These are phyloP conservation scores for Rhododendron griersonianum DNA, from an alignment of 148 eudicot genomes.

Conservation along the genomic window DNA sequence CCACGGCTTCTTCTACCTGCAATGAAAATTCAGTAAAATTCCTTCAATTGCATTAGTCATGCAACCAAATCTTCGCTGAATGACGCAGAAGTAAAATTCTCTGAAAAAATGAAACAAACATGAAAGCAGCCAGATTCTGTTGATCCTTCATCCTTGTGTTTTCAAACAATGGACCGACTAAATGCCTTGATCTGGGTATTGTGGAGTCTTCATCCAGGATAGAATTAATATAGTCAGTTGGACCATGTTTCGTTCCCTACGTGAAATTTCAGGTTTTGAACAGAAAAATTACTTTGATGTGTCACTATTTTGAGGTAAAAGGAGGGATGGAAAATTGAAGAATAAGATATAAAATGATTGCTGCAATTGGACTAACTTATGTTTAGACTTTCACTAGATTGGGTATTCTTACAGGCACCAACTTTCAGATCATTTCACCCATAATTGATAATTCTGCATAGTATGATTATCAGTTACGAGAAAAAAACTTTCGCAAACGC, in stretches of 20 bases:
- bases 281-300: too few relatives aligned
- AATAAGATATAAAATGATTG: too few relatives aligned
- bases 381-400: too few relatives aligned
- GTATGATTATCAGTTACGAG: background rate
- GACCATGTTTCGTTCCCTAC: too few relatives aligned
- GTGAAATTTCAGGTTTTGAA: too few relatives aligned
- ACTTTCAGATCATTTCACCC: background rate
- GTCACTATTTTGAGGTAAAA: too few relatives aligned
- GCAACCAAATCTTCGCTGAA: background rate
- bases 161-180: background rate
- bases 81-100: background rate
- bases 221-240: too few relatives aligned
- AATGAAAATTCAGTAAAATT: background rate
- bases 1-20: slow-evolving; percentile 62
- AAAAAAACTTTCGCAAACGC: background rate
- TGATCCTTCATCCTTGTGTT: background rate
- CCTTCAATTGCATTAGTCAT: background rate
- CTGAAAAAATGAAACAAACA: background rate
- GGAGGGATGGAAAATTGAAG: too few relatives aligned
- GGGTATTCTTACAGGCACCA: too few relatives aligned
- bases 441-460: background rate
- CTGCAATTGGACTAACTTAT: too few relatives aligned
- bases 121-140: background rate
- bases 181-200: background rate
- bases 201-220: background rate